Percentiles rank a stretch among this genome's conserved stretches.
These are phyloP conservation scores for Tagetes patula DNA, from an alignment of 129 eudicot species.

Conservation along the genomic window DNA sequence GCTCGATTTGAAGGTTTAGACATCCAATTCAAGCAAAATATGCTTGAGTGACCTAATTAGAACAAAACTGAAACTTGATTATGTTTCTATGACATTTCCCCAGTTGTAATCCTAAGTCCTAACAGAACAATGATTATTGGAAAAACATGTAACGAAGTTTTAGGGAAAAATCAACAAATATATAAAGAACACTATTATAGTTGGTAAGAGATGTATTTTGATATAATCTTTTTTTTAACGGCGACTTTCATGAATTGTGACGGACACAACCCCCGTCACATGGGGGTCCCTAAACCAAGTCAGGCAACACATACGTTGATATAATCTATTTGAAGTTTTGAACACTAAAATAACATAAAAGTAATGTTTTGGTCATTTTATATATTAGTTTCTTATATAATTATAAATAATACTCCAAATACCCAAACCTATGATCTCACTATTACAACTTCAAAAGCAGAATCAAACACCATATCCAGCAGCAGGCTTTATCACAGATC, in stretches of 20 bases:
- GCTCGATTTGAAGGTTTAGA: too few species aligned
- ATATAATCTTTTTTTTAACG: neutral
- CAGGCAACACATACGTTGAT: too few species aligned
- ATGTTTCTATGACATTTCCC: too few species aligned
- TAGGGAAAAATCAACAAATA: neutral
- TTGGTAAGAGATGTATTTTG: neutral
- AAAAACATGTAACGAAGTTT: neutral
- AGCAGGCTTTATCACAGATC: neutral
- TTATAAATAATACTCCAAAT: neutral
- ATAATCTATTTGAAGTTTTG: neutral
- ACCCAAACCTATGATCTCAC: neutral
- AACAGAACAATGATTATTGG: neutral
- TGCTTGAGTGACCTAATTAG: too few species aligned
- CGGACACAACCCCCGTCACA: too few species aligned
- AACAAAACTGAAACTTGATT: too few species aligned
- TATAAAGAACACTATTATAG: neutral
- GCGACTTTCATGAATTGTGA: too few species aligned
- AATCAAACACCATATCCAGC: neutral
- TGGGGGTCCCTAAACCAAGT: too few species aligned
- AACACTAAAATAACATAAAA: neutral
- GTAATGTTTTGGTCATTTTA: neutral
- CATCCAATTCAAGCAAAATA: too few species aligned
- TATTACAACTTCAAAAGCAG: conserved; percentile 6
- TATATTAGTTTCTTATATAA: neutral
- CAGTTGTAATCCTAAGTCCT: neutral